These are phyloP conservation scores for Kwoniella heveanensis DNA, from an alignment of 768 basidiomycete genomes.

Conservation along the genomic window DNA sequence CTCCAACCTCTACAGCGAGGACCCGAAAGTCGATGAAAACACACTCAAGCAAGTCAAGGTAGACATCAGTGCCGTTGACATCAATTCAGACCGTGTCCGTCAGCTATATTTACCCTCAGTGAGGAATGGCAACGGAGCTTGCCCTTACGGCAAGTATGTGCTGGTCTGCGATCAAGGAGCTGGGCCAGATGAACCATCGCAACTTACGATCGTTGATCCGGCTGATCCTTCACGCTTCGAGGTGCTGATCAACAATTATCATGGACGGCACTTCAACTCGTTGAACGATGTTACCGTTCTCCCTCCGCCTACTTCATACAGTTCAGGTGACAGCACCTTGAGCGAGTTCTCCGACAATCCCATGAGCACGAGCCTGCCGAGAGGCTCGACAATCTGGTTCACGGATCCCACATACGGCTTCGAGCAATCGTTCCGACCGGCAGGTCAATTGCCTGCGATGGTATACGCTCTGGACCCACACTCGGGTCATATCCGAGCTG, in stretches of 20 bases:
- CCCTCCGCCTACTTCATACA: conserved; percentile 10
- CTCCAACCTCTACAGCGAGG: conserved; percentile 13
- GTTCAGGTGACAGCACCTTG: too few species aligned
- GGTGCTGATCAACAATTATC: conserved; percentile 33
- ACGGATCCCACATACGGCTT: conserved; percentile 37
- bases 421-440: conserved; percentile 28
- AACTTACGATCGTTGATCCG: conserved; percentile 27
- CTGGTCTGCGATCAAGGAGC: conserved; percentile 38
- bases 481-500: conserved; percentile 15
- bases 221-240: background rate
- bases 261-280: conserved; percentile 36
- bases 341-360: too few species aligned
- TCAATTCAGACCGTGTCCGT: background rate
- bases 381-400: conserved; percentile 23
- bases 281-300: conserved; percentile 37
- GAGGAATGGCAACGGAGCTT: conserved; percentile 24
- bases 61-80: conserved; percentile 16
- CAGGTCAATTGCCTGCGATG: conserved; percentile 24
- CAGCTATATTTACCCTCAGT: background rate
- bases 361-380: background rate
- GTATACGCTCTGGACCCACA: conserved; percentile 32
- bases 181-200: conserved; percentile 6
- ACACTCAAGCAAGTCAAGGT: background rate
- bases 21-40: background rate
- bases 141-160: conserved; percentile 17